These are phyloP conservation scores for Lotmaria passim DNA, from an alignment of 208 protist species.

Conservation along the genomic window DNA sequence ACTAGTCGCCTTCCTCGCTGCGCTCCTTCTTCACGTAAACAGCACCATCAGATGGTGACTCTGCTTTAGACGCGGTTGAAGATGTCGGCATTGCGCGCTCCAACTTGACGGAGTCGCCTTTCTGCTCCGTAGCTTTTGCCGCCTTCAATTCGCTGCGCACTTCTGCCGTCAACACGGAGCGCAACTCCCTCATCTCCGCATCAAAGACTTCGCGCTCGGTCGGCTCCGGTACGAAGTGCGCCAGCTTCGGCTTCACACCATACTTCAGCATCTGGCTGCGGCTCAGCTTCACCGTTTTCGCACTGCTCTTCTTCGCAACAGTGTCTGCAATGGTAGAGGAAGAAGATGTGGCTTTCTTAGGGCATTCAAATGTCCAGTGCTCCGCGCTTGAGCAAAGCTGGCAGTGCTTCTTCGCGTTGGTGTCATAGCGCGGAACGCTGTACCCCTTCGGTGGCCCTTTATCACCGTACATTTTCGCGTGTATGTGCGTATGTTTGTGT, in stretches of 20 bases:
- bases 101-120: background rate
- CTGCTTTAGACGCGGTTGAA: slow-evolving; percentile 3
- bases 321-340: slow-evolving; percentile 7
- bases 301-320: slow-evolving; percentile 31
- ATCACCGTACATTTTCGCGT: slow-evolving; percentile 58
- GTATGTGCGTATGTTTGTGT: too few species aligned
- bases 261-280: slow-evolving; percentile 79
- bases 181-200: slow-evolving; percentile 41
- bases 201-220: slow-evolving; percentile 67
- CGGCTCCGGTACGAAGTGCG: slow-evolving; percentile 72
- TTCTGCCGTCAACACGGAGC: slow-evolving; percentile 31
- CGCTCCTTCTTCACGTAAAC: slow-evolving; percentile 26
- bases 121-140: background rate
- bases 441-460: slow-evolving; percentile 80
- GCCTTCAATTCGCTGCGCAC: slow-evolving; percentile 37
- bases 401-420: slow-evolving; percentile 41
- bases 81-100: background rate
- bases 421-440: slow-evolving; percentile 72
- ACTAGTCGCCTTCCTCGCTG: slow-evolving; percentile 9
- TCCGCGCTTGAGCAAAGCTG: slow-evolving; percentile 67
- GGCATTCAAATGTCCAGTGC: slow-evolving; percentile 89
- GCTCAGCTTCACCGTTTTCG: slow-evolving; percentile 56
- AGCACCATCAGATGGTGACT: slow-evolving; percentile 19
- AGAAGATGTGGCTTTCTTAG: slow-evolving; percentile 18
- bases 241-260: slow-evolving; percentile 63